Conservation (phyloP, 2,329 filamentous ascomycete genomes). For the Neocucurbitaria cava region DNA sequence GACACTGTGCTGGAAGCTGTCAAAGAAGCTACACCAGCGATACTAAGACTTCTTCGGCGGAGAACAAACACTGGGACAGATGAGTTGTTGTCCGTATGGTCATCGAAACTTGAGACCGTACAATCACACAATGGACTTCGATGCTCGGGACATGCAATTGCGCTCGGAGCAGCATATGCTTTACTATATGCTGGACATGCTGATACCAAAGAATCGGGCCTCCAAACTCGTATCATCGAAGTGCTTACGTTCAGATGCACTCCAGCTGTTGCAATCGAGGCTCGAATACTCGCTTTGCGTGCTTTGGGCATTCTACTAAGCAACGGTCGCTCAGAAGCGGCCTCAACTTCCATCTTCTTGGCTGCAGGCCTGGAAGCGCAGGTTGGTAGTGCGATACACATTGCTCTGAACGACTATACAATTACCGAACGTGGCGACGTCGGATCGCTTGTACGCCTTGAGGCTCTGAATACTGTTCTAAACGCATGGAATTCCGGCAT, state of each 20-base stretch:
- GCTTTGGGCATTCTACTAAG: slow-evolving; percentile 48
- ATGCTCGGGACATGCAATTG: slow-evolving; percentile 54
- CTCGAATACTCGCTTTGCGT: slow-evolving; percentile 52
- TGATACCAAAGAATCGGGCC: neutral
- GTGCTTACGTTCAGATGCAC: slow-evolving; percentile 48
- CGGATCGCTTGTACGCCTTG: slow-evolving; percentile 82
- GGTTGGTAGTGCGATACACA: slow-evolving; percentile 40
- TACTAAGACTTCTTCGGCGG: slow-evolving; percentile 27
- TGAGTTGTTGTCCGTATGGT: slow-evolving; percentile 36
- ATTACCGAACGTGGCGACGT: slow-evolving; percentile 89
- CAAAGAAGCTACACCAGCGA: slow-evolving; percentile 25
- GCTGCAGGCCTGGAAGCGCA: slow-evolving; percentile 25
- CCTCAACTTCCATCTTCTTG: slow-evolving; percentile 1
- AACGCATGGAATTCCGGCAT: slow-evolving; percentile 38
- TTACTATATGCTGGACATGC: slow-evolving; percentile 11
- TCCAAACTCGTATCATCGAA: slow-evolving; percentile 39
- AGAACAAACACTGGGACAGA: slow-evolving; percentile 14
- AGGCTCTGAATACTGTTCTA: slow-evolving; percentile 75
- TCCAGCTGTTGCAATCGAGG: slow-evolving; percentile 50
- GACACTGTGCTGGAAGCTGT: slow-evolving; percentile 43
- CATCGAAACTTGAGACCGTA: slow-evolving; percentile 43
- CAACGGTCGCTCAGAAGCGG: slow-evolving; percentile 6
- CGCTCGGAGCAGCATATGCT: slow-evolving; percentile 51
- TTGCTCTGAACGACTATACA: slow-evolving; percentile 83
- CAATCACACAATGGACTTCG: slow-evolving; percentile 49